Conservation (phyloP, 768 basidiomycete genomes). For the Wakefieldia striispora region DNA sequence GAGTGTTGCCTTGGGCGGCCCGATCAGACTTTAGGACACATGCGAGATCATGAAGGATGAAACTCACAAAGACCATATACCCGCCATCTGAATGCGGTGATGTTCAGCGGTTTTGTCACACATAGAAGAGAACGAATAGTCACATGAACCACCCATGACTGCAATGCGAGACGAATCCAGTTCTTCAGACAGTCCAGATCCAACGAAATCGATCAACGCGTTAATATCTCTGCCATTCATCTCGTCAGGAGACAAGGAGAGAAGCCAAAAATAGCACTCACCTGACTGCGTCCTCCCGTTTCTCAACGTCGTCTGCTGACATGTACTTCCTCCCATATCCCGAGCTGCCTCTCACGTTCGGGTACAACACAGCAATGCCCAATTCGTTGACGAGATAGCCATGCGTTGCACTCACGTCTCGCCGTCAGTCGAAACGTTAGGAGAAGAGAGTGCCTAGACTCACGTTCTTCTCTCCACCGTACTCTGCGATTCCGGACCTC, state of each 20-base stretch:
- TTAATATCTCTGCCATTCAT: slow-evolving; percentile 34
- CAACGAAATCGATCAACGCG: slow-evolving; percentile 36
- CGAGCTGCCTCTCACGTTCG: slow-evolving; percentile 42
- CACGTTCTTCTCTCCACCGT: slow-evolving; percentile 34
- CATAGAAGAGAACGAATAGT: slow-evolving; percentile 1
- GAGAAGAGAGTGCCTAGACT: slow-evolving; percentile 3
- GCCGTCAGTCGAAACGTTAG: slow-evolving; percentile 1
- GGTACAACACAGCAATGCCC: slow-evolving; percentile 39
- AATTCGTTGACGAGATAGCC: slow-evolving; percentile 43
- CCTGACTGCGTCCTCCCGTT: slow-evolving; percentile 44
- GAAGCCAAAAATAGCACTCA: slow-evolving; percentile 8
- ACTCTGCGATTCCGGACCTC: slow-evolving; percentile 39
- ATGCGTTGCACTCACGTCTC: slow-evolving; percentile 29
- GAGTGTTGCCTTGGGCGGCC: slow-evolving; percentile 35
- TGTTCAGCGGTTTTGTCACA: background rate
- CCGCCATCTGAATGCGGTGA: slow-evolving; percentile 32
- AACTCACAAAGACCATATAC: slow-evolving; percentile 40
- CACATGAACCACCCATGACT: slow-evolving; percentile 43
- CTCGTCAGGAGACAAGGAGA: background rate
- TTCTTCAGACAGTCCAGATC: slow-evolving; percentile 31
- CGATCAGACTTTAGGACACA: background rate
- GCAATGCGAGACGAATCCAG: slow-evolving; percentile 38
- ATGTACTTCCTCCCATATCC: slow-evolving; percentile 42
- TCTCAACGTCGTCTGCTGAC: slow-evolving; percentile 40
- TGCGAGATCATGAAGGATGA: background rate